phyloP scores from a whole-genome alignment of 73 alveolate genomes.

The Tetrahymena malaccensis region DNA sequence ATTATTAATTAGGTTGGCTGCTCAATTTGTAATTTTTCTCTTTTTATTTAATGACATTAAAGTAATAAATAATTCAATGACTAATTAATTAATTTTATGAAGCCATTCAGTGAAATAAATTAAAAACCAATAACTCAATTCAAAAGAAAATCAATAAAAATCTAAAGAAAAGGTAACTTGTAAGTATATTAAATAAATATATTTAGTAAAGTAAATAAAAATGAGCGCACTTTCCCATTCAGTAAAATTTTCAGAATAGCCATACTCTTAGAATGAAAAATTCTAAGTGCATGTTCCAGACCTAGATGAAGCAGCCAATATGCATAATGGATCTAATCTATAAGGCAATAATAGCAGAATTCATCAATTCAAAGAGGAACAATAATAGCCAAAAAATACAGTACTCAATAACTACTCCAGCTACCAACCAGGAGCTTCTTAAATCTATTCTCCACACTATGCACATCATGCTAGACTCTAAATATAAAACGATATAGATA shows the following conservation, averaged over 20 bases:
- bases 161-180: not conserved
- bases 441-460: not conserved
- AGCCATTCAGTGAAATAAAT: not conserved
- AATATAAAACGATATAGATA: not conserved
- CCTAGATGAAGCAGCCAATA: not conserved
- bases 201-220: not conserved
- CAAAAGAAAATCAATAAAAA: not conserved
- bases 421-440: not conserved
- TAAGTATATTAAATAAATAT: not conserved
- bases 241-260: not conserved
- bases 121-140: not conserved
- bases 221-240: not conserved
- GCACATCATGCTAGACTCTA: not conserved
- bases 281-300: not conserved
- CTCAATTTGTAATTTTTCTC: not conserved
- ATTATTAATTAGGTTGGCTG: no score
- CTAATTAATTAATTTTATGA: not conserved
- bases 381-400: not conserved
- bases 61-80: no score
- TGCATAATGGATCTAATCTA: not conserved
- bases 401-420: not conserved
- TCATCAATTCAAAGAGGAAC: not conserved
- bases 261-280: not conserved
- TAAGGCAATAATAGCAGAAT: not conserved
- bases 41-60: not conserved